phyloP scores from a whole-genome alignment of 1,284 basidiomycete genomes.

The Moniliophthora roreri region DNA sequence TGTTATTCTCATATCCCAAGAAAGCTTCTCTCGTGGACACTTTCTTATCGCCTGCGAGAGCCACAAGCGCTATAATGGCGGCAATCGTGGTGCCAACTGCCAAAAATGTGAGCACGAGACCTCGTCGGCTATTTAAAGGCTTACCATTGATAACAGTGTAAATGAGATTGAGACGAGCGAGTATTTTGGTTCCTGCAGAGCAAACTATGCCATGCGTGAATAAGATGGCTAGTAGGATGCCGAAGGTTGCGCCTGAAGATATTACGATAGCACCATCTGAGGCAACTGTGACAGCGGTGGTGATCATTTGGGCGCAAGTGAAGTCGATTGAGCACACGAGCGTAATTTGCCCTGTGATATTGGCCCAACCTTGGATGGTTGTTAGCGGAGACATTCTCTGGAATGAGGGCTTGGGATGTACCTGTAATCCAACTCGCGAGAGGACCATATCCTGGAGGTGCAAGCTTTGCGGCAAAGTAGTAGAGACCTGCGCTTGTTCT shows the following conservation, averaged over 20 bases:
- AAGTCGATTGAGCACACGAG: constrained; percentile 76
- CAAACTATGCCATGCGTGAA: constrained; percentile 67
- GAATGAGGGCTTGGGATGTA: not conserved
- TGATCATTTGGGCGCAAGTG: constrained; percentile 77
- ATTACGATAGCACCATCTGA: constrained; percentile 52
- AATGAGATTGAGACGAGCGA: constrained; percentile 68
- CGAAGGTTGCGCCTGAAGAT: constrained; percentile 63
- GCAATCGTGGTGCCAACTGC: constrained; percentile 60
- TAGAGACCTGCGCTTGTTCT: constrained; percentile 73
- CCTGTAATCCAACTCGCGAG: constrained; percentile 75
- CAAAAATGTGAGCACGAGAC: constrained; percentile 14
- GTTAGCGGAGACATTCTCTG: not conserved
- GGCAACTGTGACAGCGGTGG: constrained; percentile 63
- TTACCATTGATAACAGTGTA: constrained; percentile 64
- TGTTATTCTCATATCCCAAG: constrained; percentile 68
- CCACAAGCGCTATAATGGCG: constrained; percentile 57
- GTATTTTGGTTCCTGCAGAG: constrained; percentile 63
- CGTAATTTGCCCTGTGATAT: constrained; percentile 58
- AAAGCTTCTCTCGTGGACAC: constrained; percentile 70
- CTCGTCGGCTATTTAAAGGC: constrained; percentile 18
- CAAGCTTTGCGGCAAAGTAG: constrained; percentile 72
- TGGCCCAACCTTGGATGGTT: constrained; percentile 47
- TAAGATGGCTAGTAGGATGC: constrained; percentile 62
- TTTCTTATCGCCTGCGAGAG: constrained; percentile 51
- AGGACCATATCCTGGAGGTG: constrained; percentile 55